phyloP scores from a whole-genome alignment of 179 eudicot species.

The Sideroxylon spinosum region DNA sequence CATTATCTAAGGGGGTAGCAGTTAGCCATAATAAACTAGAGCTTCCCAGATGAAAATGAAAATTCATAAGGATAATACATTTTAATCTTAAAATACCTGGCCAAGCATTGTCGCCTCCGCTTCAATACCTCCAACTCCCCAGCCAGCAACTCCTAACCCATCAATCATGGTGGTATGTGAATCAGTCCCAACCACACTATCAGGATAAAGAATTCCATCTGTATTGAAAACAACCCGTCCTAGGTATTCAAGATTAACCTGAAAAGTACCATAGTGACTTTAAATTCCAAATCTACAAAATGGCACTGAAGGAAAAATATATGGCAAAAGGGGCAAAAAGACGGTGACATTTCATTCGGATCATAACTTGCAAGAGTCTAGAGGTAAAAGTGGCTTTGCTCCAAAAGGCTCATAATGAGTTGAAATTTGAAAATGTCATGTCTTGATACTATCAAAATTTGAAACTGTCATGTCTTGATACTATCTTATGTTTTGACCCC shows the following conservation, averaged over 20 bases:
- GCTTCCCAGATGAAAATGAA: not conserved
- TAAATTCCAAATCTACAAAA: not conserved
- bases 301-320: not conserved
- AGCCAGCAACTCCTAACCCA: conserved; percentile 94
- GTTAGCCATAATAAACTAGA: not conserved
- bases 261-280: conserved; percentile 14
- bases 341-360: not conserved
- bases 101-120: conserved; percentile 97
- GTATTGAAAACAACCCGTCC: conserved; percentile 91
- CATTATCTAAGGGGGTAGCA: not conserved
- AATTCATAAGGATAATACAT: not conserved
- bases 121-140: conserved; percentile 98
- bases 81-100: conserved; percentile 42
- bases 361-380: not conserved
- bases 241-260: conserved; percentile 93
- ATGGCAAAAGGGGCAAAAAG: not conserved
- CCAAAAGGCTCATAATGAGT: not conserved
- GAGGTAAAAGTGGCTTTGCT: not conserved
- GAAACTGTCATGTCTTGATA: not conserved
- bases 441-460: not conserved
- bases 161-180: conserved; percentile 96
- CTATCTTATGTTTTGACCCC: not conserved
- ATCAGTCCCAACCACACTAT: conserved; percentile 94
- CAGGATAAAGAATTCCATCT: conserved; percentile 74
- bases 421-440: not conserved